Conservation (phyloP, 2,329 filamentous ascomycete species). For the Colletotrichum simmondsii region DNA sequence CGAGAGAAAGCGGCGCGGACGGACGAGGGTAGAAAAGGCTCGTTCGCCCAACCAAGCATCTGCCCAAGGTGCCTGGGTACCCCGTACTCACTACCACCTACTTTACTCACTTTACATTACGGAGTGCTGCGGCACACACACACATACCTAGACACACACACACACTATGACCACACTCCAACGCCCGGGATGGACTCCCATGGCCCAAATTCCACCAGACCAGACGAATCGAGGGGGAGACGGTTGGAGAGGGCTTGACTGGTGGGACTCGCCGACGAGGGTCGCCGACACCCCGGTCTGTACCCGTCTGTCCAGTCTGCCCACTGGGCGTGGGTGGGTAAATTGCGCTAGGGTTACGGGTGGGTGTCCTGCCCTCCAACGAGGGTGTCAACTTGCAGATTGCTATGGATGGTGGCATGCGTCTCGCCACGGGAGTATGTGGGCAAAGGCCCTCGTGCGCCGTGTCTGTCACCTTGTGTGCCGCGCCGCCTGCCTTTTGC, state of each 20-base stretch:
- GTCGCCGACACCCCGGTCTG: constrained; percentile 19
- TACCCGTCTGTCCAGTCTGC: constrained; percentile 17
- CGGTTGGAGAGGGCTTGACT: constrained; percentile 30
- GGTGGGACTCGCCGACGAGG: constrained; percentile 25
- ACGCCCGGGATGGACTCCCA: constrained; percentile 21
- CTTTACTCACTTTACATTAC: constrained; percentile 2
- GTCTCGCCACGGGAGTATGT: neutral
- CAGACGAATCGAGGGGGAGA: constrained; percentile 21
- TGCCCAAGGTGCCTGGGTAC: constrained; percentile 29
- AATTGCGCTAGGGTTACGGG: constrained; percentile 31
- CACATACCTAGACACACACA: neutral
- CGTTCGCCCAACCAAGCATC: constrained; percentile 27
- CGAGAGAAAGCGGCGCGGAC: constrained; percentile 19
- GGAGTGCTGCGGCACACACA: neutral
- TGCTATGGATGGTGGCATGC: constrained; percentile 1
- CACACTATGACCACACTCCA: constrained; percentile 15
- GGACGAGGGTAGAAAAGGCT: constrained; percentile 35
- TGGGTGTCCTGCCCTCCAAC: constrained; percentile 31
- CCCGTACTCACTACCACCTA: constrained; percentile 21
- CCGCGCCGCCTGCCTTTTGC: neutral
- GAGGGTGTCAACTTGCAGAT: constrained; percentile 22
- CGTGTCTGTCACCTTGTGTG: neutral
- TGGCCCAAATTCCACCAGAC: constrained; percentile 25
- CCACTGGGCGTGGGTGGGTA: constrained; percentile 26
- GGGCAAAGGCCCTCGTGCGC: neutral